Base-by-base conservation (phyloP, 768 basidiomycete species). In the Mycena epipterygia region DNA sequence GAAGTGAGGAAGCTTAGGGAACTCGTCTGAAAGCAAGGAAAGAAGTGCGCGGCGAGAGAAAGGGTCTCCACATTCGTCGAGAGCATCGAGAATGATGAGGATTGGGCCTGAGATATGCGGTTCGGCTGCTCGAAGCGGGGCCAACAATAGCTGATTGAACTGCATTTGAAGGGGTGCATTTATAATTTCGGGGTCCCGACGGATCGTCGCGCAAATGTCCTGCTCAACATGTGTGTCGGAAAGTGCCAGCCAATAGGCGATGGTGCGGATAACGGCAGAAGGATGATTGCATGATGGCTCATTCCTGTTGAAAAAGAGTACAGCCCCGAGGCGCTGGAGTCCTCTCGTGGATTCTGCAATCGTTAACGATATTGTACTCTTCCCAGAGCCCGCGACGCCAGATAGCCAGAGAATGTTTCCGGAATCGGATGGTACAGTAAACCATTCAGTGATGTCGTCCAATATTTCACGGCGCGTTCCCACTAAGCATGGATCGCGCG, bases 331-430 rank as follows among this genome's bases (percentile, higher is more conserved):
- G 27, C 75, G 5, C 46, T n/a, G 7, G 9, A 62, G 48, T 3
- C 58, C 61, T 0, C 56, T 53, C 21, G 74, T 70, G 19, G n/a
- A n/a, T 16, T 68, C 42, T 0, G 75, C 71, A 17, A 77, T 57
- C 3, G 60, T 77, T 3, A 70, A 71, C 14, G 76, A 35, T 25
- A 77, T 57, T 1, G 76, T 63, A 52, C 70, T 72, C 30, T 77
- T 77, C 6, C 76, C 76, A 21, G 76, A 60, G 9, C 76, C 76
- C 7, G 73, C 75, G 16, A 72, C 62, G 44, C 76, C 76, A 55
- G 49, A 46, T 11, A 77, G 33, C 75, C 75, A 77, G 29, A 77
- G 56, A 14, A 76, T 73, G 23, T 74, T 66, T 29, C 49, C 52
- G 4, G 23, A 23, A 14, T 49, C 52, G 0, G 69, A 65, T 19